A percentile compares a stretch with the other conserved stretches of the same genome.
Evolutionary conservation across 2,329 filamentous ascomycete species (phyloP).

Genomic region (Dactylella cylindrospora): DNA sequence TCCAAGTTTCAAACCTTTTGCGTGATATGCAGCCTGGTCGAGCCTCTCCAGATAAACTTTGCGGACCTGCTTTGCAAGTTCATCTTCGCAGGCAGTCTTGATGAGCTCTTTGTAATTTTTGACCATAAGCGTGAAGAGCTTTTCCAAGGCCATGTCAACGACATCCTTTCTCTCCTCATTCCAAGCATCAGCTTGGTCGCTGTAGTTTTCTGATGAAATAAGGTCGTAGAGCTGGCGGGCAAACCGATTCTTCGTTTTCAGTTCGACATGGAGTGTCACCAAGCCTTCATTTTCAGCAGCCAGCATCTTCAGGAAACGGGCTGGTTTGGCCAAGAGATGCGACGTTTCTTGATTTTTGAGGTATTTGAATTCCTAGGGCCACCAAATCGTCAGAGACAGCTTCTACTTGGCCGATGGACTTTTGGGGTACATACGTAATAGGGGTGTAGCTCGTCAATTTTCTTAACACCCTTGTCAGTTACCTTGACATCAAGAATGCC

Average conservation of each 20-base stretch:
- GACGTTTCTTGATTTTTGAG: conserved; percentile 82
- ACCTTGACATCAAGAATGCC: conserved; percentile 83
- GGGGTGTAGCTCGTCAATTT: conserved; percentile 91
- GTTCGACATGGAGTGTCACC: conserved; percentile 76
- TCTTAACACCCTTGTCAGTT: conserved; percentile 89
- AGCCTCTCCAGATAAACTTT: conserved; percentile 66
- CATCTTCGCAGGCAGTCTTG: conserved; percentile 89
- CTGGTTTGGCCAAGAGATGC: conserved; percentile 78
- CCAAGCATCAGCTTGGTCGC: conserved; percentile 92
- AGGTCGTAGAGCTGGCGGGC: conserved; percentile 74
- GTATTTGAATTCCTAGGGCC: conserved; percentile 79
- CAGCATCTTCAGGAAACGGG: conserved; percentile 94
- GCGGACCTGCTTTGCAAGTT: conserved; percentile 81
- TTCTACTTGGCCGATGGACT: neutral
- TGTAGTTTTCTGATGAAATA: conserved; percentile 93
- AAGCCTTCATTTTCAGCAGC: conserved; percentile 93
- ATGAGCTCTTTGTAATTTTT: conserved; percentile 94
- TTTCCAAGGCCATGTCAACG: conserved; percentile 75
- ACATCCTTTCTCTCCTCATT: conserved; percentile 84
- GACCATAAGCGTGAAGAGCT: conserved; percentile 78
- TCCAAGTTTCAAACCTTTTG: conserved; percentile 85
- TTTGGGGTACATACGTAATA: conserved; percentile 63
- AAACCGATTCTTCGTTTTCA: conserved; percentile 76
- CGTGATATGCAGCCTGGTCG: conserved; percentile 94
- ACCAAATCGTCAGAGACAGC: neutral